Conservation (phyloP, 225 moss, liverwort and hornwort genomes). For the Sphagnum tenellum region DNA sequence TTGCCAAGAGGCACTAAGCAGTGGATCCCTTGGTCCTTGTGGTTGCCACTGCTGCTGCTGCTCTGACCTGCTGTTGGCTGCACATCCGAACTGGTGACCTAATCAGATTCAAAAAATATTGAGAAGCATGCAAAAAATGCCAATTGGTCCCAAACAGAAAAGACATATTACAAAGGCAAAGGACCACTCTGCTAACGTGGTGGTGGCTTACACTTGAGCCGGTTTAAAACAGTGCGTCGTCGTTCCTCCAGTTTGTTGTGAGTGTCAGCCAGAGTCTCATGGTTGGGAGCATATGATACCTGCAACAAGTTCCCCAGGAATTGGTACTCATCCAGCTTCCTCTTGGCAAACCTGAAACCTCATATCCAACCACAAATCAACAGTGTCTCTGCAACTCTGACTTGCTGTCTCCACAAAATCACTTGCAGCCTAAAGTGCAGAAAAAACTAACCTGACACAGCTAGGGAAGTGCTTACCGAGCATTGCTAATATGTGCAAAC, state of each 20-base stretch:
- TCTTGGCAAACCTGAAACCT: conserved; percentile 66
- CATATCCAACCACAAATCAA: neutral
- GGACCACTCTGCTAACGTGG: too few species aligned
- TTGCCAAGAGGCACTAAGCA: conserved; percentile 17
- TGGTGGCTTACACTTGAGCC: conserved; percentile 42
- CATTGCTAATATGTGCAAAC: conserved; percentile 62
- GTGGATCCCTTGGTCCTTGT: conserved; percentile 40
- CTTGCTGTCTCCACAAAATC: too few species aligned
- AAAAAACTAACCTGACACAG: neutral
- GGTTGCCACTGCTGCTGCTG: conserved; percentile 21
- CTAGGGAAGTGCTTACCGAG: conserved; percentile 38
- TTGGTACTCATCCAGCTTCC: conserved; percentile 86
- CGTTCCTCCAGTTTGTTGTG: conserved; percentile 79
- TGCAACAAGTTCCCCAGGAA: conserved; percentile 77
- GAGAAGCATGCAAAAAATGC: neutral
- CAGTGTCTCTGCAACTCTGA: too few species aligned
- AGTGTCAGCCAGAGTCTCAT: conserved; percentile 67
- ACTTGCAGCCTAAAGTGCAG: too few species aligned
- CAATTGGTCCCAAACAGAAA: neutral
- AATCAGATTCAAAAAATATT: neutral
- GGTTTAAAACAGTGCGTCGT: conserved; percentile 55
- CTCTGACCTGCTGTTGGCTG: conserved; percentile 27
- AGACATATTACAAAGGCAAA: neutral
- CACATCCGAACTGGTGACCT: conserved; percentile 1
- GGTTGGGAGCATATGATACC: conserved; percentile 71